Evolutionary conservation across 306 rosid species (phyloP), one percentile per base, ranked within the genome.

Genomic region (Clitoria ternatea): DNA sequence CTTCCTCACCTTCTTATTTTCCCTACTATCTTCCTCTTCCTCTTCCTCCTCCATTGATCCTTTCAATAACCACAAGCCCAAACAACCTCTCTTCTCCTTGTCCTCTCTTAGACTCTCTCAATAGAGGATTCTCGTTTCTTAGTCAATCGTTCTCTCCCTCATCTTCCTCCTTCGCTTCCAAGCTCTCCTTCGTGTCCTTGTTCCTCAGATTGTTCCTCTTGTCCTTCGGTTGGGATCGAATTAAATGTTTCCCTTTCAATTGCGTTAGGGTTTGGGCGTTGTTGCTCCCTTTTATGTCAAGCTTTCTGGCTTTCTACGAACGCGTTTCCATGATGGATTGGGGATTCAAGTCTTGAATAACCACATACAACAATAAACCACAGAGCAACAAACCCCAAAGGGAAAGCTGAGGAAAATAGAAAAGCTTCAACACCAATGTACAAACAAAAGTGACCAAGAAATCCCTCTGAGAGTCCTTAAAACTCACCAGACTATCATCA

Each of bases 371-470:
- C 61, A 93, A 81, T 17, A 84, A 61, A 47, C 98, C 98, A 50
- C 92, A 90, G 14, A 90, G 77, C 73, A 90, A 72, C 17, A 93
- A 80, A 59, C 98, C 98, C 97, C 92, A 90, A 33, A 93, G 90
- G 1, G 98, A 90, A 49, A 90, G 86, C 66, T 93, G 81, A 18
- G 98, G 92, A 61, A 81, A 90, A 80, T 93, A 93, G 47, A 87
- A 80, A 73, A 93, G 81, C 76, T 93, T 94, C 76, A 93, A 81
- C 0, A 90, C 67, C 20, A 93, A 73, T 9, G 93, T 90, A 39
- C 92, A 88, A 0, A 69, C 44, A 75, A 90, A 93, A 12, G 96
- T 93, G 44, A 90, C 81, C 26, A 88, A 37, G 74, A 88, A 88
- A 75, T 93, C 98, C 61, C 74, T 84, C 70, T 77, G 69, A 43